Base-by-base conservation (phyloP, 352 stramenopile species). In the Stramenopiles sp. region DNA sequence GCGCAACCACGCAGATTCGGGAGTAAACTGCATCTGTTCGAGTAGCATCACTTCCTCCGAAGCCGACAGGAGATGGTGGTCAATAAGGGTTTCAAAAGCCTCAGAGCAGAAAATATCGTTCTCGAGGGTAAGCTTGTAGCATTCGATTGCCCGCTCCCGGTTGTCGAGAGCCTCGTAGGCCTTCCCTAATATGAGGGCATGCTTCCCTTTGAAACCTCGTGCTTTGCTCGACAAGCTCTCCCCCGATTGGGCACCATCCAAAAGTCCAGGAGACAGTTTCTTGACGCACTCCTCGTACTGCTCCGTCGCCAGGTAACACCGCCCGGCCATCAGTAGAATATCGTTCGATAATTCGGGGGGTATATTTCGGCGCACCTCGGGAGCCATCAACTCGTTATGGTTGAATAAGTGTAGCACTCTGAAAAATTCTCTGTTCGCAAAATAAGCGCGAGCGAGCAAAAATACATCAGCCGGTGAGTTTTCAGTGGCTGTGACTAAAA, bases 31-130 rank as follows among this genome's bases (percentile, higher is more conserved):
- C 1, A 91, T 78, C 4, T 85, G 86, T 34, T 82, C 81, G 6
- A 91, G 63, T n/a, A 92, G 77, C 49, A 82, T 78, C 35, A 84
- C 82, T 77, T 91, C 85, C 48, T 92, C 81, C 31, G 83, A 73
- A 0, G 83, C 73, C 0, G 86, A 84, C 6, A 92, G 81, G 84
- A 92, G 89, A 53, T 91, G 84, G 79, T 92, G 91, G 30, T 92
- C 86, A 31, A 90, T 84, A 34, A 92, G 79, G 74, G 87, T 86
- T 77, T 87, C 76, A 12, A 73, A 48, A 18, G 33, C 82, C 73
- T 91, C 85, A 0, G 83, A 83, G 77, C 87, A 92, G 33, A 87
- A 83, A 3, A 92, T 86, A 63, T 94, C 88, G 74, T 86, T 92
- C 1, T 82, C 81, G 53, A 94, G 74, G 25, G 88, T 85, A 2